Conservation (phyloP, 2,329 filamentous ascomycete genomes). For the Apiospora marii region DNA sequence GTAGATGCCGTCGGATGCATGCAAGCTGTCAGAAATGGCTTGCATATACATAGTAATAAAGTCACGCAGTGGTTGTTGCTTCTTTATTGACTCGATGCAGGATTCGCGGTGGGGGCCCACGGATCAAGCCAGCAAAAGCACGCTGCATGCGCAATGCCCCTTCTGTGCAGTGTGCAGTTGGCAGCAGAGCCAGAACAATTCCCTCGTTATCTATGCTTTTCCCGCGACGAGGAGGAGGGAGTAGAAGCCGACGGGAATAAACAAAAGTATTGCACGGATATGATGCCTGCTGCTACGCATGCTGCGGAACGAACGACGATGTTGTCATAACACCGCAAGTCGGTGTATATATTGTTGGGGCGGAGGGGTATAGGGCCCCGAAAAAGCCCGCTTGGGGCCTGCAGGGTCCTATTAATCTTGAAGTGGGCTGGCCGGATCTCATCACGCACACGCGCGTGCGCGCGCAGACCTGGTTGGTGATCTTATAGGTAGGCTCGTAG, state of each 20-base stretch:
- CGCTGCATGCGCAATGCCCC: neutral
- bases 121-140: neutral
- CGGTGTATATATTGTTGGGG: neutral
- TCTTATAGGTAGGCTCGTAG: neutral
- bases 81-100: neutral
- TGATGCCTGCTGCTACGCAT: neutral
- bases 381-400: neutral
- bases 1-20: neutral
- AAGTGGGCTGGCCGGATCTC: conserved; percentile 9
- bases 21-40: neutral
- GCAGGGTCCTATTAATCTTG: neutral
- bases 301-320: neutral
- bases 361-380: conserved; percentile 2
- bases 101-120: neutral
- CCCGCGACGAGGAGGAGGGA: too few species aligned
- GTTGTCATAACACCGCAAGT: neutral
- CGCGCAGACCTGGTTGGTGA: neutral
- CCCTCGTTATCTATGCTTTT: too few species aligned
- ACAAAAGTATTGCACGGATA: neutral
- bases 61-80: neutral
- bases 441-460: neutral
- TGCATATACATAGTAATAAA: neutral
- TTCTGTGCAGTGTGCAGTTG: too few species aligned
- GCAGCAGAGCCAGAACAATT: too few species aligned
- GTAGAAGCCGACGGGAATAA: neutral